These are phyloP conservation scores for Bruguiera parviflora DNA, from an alignment of 345 rosid genomes.

Conservation along the genomic window DNA sequence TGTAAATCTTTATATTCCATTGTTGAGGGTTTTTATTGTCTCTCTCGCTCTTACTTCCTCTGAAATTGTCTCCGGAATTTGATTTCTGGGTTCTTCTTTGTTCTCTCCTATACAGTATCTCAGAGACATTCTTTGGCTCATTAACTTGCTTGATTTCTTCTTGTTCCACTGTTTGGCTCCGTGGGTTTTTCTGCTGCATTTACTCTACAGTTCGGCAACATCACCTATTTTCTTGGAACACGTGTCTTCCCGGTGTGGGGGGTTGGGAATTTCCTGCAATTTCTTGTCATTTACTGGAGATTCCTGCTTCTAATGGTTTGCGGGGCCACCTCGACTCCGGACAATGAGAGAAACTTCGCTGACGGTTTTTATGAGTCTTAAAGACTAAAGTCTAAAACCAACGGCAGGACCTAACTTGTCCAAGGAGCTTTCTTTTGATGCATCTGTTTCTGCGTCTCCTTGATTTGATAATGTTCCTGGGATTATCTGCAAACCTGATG, in stretches of 20 bases:
- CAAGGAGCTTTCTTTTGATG: conserved; percentile 11
- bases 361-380: neutral
- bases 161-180: conserved; percentile 4
- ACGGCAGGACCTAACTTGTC: neutral
- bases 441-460: conserved; percentile 20
- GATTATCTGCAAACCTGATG: conserved; percentile 14
- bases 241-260: no score
- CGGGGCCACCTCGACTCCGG: conserved; percentile 1
- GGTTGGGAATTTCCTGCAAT: neutral
- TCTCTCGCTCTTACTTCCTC: neutral
- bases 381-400: conserved; percentile 1
- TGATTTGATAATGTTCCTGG: conserved; percentile 19
- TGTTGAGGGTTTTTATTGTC: neutral
- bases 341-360: neutral
- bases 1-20: no score
- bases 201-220: neutral
- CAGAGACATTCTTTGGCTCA: conserved; percentile 24
- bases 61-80: neutral
- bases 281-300: conserved; percentile 18
- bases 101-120: conserved; percentile 10
- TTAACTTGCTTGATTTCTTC: conserved; percentile 18
- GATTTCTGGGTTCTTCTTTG: conserved; percentile 2
- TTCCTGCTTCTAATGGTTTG: neutral
- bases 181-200: neutral
- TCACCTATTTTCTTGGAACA: conserved; percentile 4